Evolutionary conservation across 1,284 basidiomycete genomes (phyloP).

Genomic region (Puccinia novopanici): DNA sequence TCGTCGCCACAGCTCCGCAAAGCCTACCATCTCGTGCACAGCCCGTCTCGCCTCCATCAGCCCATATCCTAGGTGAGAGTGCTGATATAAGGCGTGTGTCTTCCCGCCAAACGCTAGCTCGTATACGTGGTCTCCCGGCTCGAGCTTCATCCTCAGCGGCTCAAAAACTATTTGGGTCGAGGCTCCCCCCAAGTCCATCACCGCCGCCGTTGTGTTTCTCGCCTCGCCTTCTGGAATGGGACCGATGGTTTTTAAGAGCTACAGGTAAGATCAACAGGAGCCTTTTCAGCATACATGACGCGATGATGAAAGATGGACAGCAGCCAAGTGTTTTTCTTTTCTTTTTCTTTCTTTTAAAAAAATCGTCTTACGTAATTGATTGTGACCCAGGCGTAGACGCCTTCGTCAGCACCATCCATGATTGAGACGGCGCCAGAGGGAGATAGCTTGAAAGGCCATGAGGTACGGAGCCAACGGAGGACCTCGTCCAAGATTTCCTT

Average conservation of each 20-base stretch:
- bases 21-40: slow-evolving; percentile 86
- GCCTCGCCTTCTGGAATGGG: neutral
- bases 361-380: slow-evolving; percentile 72
- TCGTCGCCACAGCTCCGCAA: slow-evolving; percentile 67
- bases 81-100: slow-evolving; percentile 79
- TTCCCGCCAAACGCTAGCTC: slow-evolving; percentile 74
- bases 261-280: neutral
- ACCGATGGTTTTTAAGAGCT: slow-evolving; percentile 19
- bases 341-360: neutral
- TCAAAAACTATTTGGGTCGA: slow-evolving; percentile 98
- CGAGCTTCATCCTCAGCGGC: slow-evolving; percentile 68
- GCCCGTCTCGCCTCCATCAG: slow-evolving; percentile 84
- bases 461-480: slow-evolving; percentile 66
- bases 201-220: slow-evolving; percentile 71
- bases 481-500: slow-evolving; percentile 78
- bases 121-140: slow-evolving; percentile 92
- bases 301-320: neutral
- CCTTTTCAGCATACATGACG: neutral
- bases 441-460: slow-evolving; percentile 74
- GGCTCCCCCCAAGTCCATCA: slow-evolving; percentile 93
- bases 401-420: slow-evolving; percentile 97
- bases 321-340: neutral
- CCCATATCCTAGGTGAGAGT: slow-evolving; percentile 94
- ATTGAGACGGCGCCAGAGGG: slow-evolving; percentile 71
- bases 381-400: slow-evolving; percentile 97